Percentiles rank a stretch among this genome's conserved stretches.
Evolutionary conservation across 768 basidiomycete genomes (phyloP).

Genomic region (Auricularia heimuer): DNA sequence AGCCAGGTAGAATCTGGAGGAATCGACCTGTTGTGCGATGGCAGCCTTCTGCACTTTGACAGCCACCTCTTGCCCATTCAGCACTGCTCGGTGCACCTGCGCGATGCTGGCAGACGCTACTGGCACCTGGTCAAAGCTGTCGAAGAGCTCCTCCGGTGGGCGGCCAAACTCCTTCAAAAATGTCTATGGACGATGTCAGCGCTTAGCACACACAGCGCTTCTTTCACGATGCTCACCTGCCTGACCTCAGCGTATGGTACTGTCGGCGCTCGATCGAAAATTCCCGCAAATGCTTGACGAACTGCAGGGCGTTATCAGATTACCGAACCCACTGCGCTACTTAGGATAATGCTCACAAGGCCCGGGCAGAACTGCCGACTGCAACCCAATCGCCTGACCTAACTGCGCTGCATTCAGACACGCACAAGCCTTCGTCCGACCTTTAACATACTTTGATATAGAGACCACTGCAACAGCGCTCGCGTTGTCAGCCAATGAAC

Average conservation of each 20-base stretch:
- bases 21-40: slow-evolving; percentile 61
- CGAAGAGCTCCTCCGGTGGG: slow-evolving; percentile 64
- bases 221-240: neutral
- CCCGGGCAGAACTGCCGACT: neutral
- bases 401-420: neutral
- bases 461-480: neutral
- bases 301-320: neutral
- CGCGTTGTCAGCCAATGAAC: neutral
- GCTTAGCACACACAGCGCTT: neutral
- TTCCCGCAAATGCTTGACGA: neutral
- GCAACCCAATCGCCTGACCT: neutral
- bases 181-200: neutral
- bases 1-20: too few relatives aligned
- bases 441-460: neutral
- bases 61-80: slow-evolving; percentile 50
- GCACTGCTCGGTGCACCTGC: slow-evolving; percentile 77
- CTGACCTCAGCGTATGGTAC: neutral
- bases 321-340: too few relatives aligned
- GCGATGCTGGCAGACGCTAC: slow-evolving; percentile 87
- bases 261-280: neutral
- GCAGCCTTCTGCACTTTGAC: slow-evolving; percentile 92
- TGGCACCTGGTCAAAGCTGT: slow-evolving; percentile 63
- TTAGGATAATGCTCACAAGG: neutral
- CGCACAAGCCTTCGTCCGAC: neutral
- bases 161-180: slow-evolving; percentile 61